Base-by-base conservation (phyloP, 352 stramenopile genomes). In the Pythium rhizo-oryzae region DNA sequence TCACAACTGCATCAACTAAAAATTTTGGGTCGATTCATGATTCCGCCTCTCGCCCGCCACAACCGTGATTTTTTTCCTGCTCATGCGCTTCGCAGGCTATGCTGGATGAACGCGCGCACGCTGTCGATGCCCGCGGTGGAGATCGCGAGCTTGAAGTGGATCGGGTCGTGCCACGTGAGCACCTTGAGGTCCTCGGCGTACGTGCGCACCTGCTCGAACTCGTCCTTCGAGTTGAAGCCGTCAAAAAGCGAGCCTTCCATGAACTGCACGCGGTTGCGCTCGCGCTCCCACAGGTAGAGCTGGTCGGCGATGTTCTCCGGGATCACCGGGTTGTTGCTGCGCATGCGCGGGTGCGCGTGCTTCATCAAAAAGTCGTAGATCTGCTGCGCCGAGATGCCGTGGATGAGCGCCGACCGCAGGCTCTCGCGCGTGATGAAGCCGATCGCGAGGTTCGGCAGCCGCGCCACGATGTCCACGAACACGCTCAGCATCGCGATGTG, bases 401-500 rank as follows among this genome's bases (percentile, higher is more conserved):
- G 86, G 61, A 93, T 93, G 13, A 98, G 76, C 62, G 91, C 91
- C 43, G 84, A 93, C 9, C 90, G 87, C 54, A 98, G 79, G 69
- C 88, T 97, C 70, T 97, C 90, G 37, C 92, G 87, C 37, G 90
- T 98, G 59, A 98, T 96, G 49, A 95, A 93, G 13, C 90, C 91
- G 51, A 97, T 91, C n/a, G 94, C 89, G 33, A 97, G 58, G 69
- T 98, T 98, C 5, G 91, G 91, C 41, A 98, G 72, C 9, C 90
- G 83, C n/a, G 85, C 89, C 28, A 95, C 89, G 44, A 97, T 92
- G 62, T 97, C 90, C 11, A 96, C 83, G 68, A 98, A 98, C 50
- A 98, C 88, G 62, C 79, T 93, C 50, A 98, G 80, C 91, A 98
- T 98, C n/a, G 90, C 91, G 39, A 97, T 82, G 70, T 98, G 92